Conservation (phyloP, 2,329 filamentous ascomycete species). For the Penicillium glabrum region DNA sequence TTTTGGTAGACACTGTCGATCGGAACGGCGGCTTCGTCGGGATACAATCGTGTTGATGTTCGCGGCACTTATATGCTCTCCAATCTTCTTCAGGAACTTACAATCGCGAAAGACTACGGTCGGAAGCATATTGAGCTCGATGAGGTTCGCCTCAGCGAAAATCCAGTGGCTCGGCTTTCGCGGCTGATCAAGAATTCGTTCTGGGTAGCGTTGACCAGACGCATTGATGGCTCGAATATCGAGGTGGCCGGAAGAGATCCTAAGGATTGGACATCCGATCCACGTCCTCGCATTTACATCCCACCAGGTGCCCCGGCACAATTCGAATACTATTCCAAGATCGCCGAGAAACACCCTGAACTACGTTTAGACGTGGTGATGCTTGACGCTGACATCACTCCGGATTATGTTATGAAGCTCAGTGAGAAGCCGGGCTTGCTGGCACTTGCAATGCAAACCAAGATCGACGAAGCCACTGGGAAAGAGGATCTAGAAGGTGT, state of each 20-base stretch:
- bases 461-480: slow-evolving; percentile 64
- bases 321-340: slow-evolving; percentile 79
- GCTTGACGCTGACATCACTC: slow-evolving; percentile 70
- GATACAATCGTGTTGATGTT: slow-evolving; percentile 83
- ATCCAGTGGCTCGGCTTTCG: slow-evolving; percentile 83
- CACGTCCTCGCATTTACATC: slow-evolving; percentile 87
- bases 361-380: slow-evolving; percentile 83
- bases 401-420: slow-evolving; percentile 77
- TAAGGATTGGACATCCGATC: slow-evolving; percentile 93
- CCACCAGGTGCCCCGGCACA: slow-evolving; percentile 83
- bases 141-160: slow-evolving; percentile 88
- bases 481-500: slow-evolving; percentile 72
- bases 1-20: slow-evolving; percentile 70
- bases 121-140: slow-evolving; percentile 88
- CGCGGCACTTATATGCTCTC: slow-evolving; percentile 97
- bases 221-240: slow-evolving; percentile 79
- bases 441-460: slow-evolving; percentile 83
- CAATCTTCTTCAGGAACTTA: slow-evolving; percentile 92
- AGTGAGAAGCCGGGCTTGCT: slow-evolving; percentile 86
- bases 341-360: slow-evolving; percentile 77
- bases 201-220: slow-evolving; percentile 86
- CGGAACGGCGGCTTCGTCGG: slow-evolving; percentile 81
- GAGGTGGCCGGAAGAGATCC: slow-evolving; percentile 83
- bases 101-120: slow-evolving; percentile 85
- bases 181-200: slow-evolving; percentile 87